phyloP scores from a whole-genome alignment of 148 eudicot genomes.

The Chenopodium suecicum region DNA sequence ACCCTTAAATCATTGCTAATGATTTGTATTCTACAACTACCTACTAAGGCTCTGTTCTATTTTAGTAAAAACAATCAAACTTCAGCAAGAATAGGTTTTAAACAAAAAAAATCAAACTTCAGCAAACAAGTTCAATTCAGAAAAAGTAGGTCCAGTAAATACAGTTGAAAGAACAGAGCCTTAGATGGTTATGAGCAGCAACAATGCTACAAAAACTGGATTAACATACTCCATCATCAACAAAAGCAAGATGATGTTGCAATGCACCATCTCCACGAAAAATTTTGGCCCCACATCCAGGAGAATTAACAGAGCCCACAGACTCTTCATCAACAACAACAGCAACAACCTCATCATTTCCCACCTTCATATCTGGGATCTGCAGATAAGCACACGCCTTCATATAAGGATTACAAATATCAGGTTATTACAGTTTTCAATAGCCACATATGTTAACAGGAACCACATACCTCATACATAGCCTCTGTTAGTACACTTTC shows the following conservation, averaged over 20 bases:
- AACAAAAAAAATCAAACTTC: too few species aligned
- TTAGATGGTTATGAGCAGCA: background rate
- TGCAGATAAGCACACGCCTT: conserved; percentile 25
- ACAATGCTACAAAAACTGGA: background rate
- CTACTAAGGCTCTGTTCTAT: background rate
- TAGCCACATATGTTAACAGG: background rate
- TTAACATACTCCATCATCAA: conserved; percentile 24
- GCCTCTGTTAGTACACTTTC: conserved; percentile 77
- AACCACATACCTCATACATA: conserved; percentile 77
- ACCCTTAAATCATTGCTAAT: background rate
- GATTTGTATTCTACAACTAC: background rate
- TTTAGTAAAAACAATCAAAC: background rate
- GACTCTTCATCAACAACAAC: conserved; percentile 85
- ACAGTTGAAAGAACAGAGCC: background rate
- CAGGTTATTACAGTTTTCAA: background rate
- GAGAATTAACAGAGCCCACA: conserved; percentile 43
- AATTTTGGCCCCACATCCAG: conserved; percentile 74
- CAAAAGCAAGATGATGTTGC: conserved; percentile 47
- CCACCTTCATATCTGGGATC: conserved; percentile 80
- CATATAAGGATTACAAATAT: background rate
- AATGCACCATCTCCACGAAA: conserved; percentile 73
- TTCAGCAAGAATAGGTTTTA: background rate
- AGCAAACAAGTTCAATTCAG: background rate
- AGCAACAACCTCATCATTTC: conserved; percentile 61
- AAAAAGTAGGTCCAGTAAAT: background rate